A percentile compares a stretch with the other conserved stretches of the same genome.
phyloP scores from a whole-genome alignment of 768 basidiomycete species.

The Plicaturopsis crispa region DNA sequence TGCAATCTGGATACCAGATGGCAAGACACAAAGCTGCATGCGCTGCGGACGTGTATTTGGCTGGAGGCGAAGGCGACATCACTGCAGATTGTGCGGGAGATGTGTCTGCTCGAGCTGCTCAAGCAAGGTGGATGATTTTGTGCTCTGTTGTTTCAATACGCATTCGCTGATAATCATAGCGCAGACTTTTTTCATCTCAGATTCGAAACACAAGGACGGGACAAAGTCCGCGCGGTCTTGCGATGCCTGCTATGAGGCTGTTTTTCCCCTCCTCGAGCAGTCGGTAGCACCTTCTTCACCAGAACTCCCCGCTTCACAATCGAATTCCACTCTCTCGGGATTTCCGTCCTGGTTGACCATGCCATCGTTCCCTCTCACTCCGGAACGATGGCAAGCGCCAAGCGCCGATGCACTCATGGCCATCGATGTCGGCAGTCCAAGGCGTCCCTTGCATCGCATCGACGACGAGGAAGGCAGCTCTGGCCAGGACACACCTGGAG shows the following conservation, averaged over 20 bases:
- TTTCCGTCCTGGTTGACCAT: slow-evolving; percentile 9
- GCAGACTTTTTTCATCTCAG: slow-evolving; percentile 81
- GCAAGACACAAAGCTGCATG: slow-evolving; percentile 80
- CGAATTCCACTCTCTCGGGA: slow-evolving; percentile 5
- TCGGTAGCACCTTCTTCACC: slow-evolving; percentile 6
- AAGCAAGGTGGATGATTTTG: slow-evolving; percentile 45
- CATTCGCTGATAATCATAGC: slow-evolving; percentile 3
- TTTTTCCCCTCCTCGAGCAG: slow-evolving; percentile 60
- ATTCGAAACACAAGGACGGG: slow-evolving; percentile 35
- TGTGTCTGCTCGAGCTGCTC: slow-evolving; percentile 87
- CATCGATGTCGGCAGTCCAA: slow-evolving; percentile 3
- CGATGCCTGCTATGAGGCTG: slow-evolving; percentile 78
- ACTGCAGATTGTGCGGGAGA: slow-evolving; percentile 79
- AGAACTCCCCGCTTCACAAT: neutral
- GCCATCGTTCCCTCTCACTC: slow-evolving; percentile 4
- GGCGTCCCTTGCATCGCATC: slow-evolving; percentile 6
- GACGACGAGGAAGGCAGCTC: neutral
- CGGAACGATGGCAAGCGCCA: neutral
- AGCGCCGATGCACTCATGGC: neutral
- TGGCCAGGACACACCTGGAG: neutral
- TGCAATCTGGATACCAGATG: slow-evolving; percentile 89
- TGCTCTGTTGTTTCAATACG: neutral
- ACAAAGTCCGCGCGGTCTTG: slow-evolving; percentile 73
- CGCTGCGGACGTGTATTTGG: slow-evolving; percentile 72
- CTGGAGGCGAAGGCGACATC: slow-evolving; percentile 74